These are phyloP conservation scores for Bauhinia variegata DNA, from an alignment of 306 rosid genomes.

Conservation along the genomic window DNA sequence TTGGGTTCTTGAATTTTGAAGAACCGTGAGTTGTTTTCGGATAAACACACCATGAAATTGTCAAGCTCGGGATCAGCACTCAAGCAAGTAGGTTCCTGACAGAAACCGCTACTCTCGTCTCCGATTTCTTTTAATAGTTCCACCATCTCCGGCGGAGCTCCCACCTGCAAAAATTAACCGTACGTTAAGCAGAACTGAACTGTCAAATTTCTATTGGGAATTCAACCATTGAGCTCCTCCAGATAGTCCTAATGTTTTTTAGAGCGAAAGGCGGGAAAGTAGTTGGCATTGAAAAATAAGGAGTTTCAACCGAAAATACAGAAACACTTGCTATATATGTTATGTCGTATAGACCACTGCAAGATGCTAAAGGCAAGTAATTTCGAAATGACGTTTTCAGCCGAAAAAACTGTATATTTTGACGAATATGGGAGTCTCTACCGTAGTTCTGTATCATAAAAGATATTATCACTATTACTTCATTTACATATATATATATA, in stretches of 20 bases:
- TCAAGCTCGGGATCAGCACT: constrained; percentile 81
- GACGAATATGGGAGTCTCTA: no score
- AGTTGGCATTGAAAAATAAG: background rate
- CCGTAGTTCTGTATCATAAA: no score
- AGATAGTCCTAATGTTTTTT: background rate
- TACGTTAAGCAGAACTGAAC: background rate
- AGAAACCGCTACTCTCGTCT: constrained; percentile 34
- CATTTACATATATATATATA: no score
- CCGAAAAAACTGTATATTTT: background rate
- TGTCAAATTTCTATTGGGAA: background rate
- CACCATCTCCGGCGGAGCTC: constrained; percentile 69
- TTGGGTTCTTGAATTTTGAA: background rate
- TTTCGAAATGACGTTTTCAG: constrained; percentile 5
- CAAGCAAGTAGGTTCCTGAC: constrained; percentile 39
- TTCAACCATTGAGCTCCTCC: background rate
- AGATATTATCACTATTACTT: no score
- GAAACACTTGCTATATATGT: background rate
- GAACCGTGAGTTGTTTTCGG: background rate
- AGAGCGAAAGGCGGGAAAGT: constrained; percentile 10
- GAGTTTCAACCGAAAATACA: background rate
- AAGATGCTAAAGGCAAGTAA: background rate
- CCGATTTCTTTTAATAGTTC: constrained; percentile 51
- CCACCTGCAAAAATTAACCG: constrained; percentile 51
- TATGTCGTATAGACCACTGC: background rate
- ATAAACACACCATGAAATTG: constrained; percentile 65